Base-by-base conservation (phyloP, 129 eudicot species). In the Chrysanthemum lavandulifolium region DNA sequence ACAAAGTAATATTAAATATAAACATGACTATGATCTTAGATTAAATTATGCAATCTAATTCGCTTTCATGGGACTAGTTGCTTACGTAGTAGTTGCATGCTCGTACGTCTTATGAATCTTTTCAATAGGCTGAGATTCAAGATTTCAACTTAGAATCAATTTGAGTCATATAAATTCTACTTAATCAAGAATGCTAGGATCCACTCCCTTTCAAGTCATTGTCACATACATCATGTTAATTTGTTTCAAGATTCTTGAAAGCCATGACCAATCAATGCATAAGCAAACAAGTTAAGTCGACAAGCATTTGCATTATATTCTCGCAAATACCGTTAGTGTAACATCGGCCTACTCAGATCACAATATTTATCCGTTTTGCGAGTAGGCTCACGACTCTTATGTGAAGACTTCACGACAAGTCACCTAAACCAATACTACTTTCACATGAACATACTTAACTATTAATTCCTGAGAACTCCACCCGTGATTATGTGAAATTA, bases 161-260 rank as follows among this genome's bases (percentile, higher is more conserved):
- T 73, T 51, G 64, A 29, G 51, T 73, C 71, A 15, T 9, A 6
- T 49, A 31, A 56, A 73, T 62, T 50, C 50, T 49, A 53, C 64
- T 11, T 12, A 11, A 68, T 25, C 16, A 54, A 55, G 47, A 50
- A 63, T 0, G 27, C 78, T 50, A 64, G 14, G 36, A 74, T 63
- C 23, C 31, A 73, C 52, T 73, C 78, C 11, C 21, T 73, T 73
- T 73, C 78, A 73, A 73, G 71, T 74, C 71, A 54, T 63, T 74
- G 71, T 74, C 71, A 74, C 50, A 33, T 64, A 63, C 78, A 51
- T 73, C 78, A 63, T 73, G 63, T 47, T 23, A 23, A 23, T 23
- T 63, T 16, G 43, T 73, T 33, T 31, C 71, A 63, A 73, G 63
- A 73, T 73, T 54, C 64, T 73, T 61, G 61, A 49, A 27, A 73